Evolutionary conservation across 768 basidiomycete genomes (phyloP).

Genomic region (Austroboletus eburneus): DNA sequence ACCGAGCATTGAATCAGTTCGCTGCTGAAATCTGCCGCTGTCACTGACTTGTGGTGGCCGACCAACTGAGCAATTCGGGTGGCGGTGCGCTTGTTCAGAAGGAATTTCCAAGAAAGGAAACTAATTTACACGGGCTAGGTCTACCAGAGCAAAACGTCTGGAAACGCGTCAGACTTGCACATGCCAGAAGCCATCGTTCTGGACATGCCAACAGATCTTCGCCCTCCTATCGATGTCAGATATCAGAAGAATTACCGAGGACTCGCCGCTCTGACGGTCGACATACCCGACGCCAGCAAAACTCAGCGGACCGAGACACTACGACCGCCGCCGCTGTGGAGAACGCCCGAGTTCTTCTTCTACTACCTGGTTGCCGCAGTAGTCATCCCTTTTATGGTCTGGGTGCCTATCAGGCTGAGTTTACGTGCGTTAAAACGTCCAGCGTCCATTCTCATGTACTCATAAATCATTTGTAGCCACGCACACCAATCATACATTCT

Average conservation of each 20-base stretch:
- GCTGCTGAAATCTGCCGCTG: slow-evolving; percentile 11
- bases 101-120: slow-evolving; percentile 8
- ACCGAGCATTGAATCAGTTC: slow-evolving; percentile 33
- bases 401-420: slow-evolving; percentile 71
- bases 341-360: slow-evolving; percentile 71
- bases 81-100: slow-evolving; percentile 13
- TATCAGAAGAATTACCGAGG: slow-evolving; percentile 20
- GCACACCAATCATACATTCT: slow-evolving; percentile 71
- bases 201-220: slow-evolving; percentile 36
- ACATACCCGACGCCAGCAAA: slow-evolving; percentile 44
- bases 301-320: slow-evolving; percentile 21
- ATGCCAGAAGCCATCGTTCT: slow-evolving; percentile 30
- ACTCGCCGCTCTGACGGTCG: slow-evolving; percentile 49
- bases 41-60: slow-evolving; percentile 24
- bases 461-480: slow-evolving; percentile 44
- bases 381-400: slow-evolving; percentile 70
- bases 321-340: slow-evolving; percentile 60
- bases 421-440: slow-evolving; percentile 48
- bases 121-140: slow-evolving; percentile 4
- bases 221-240: slow-evolving; percentile 1
- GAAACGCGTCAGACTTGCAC: not conserved
- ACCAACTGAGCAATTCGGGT: too few relatives aligned
- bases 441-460: slow-evolving; percentile 1
- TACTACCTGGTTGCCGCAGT: slow-evolving; percentile 62
- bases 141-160: not conserved